These are phyloP conservation scores for Lunularia cruciata DNA, from an alignment of 225 moss, liverwort and hornwort species.

Conservation along the genomic window DNA sequence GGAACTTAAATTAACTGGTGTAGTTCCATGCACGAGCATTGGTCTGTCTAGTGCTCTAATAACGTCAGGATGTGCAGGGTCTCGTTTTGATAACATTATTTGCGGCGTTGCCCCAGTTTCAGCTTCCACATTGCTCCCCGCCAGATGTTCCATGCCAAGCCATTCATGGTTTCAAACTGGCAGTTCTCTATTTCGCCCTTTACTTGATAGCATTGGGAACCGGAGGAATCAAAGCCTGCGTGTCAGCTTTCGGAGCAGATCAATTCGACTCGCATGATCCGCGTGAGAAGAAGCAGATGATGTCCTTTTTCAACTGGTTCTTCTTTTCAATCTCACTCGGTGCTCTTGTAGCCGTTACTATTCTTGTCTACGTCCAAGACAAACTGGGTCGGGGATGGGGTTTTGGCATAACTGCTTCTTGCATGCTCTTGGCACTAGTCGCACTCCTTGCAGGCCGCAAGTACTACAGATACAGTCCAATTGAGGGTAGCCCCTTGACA, in stretches of 20 bases:
- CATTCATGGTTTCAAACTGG: constrained; percentile 32
- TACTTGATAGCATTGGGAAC: constrained; percentile 34
- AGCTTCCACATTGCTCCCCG: constrained; percentile 29
- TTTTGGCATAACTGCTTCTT: constrained; percentile 38
- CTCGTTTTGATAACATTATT: constrained; percentile 37
- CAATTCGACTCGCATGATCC: constrained; percentile 30
- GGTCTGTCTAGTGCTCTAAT: not conserved
- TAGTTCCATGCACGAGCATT: too few relatives aligned
- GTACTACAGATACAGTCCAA: constrained; percentile 37
- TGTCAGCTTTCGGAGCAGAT: constrained; percentile 37
- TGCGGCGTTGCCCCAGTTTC: constrained; percentile 40
- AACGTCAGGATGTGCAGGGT: constrained; percentile 26
- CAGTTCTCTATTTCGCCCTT: constrained; percentile 26
- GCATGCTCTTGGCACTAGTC: constrained; percentile 40
- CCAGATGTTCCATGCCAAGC: constrained; percentile 31
- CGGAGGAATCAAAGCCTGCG: constrained; percentile 31
- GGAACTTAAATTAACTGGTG: too few relatives aligned
- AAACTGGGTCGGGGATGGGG: constrained; percentile 47
- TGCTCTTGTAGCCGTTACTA: constrained; percentile 42
- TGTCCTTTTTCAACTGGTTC: constrained; percentile 38
- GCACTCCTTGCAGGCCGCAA: constrained; percentile 28
- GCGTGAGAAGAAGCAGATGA: constrained; percentile 26
- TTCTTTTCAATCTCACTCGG: constrained; percentile 47
- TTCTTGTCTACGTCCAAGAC: constrained; percentile 41
- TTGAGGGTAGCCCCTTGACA: constrained; percentile 38